Base-by-base conservation (phyloP, 305 asterid species). In the Solanum hybrid region DNA sequence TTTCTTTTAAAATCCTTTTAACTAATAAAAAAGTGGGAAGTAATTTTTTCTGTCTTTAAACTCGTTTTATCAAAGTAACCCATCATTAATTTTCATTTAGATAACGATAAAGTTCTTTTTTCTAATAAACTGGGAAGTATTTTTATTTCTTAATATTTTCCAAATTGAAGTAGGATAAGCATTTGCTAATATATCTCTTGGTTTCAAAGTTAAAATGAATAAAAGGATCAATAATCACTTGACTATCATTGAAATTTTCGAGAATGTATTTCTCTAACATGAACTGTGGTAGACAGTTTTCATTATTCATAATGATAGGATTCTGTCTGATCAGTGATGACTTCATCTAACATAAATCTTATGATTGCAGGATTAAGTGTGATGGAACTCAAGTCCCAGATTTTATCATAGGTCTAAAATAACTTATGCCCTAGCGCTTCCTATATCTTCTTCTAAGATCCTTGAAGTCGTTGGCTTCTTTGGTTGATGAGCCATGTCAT, bases 401-500 rank as follows among this genome's bases (percentile, higher is more conserved):
- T 51, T 31, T 51, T 26, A 29, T 84, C 9, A n/a, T 51, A 51
- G 87, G 76, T 84, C 22, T 51, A 56, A 82, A 78, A 26, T 17
- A 84, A 51, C 31, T 31, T 84, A 84, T 84, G 87, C 38, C 45
- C 75, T 87, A 31, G 86, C 40, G 37, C 85, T 90, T 51, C 90
- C 93, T 22, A 37, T 76, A 11, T 90, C 94, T 29, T 91, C 94
- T 64, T 88, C 92, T 4, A 38, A 56, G 85, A 80, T 80, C 88
- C 86, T 90, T 35, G 92, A 60, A 27, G 91, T 29, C 85, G 91
- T 91, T 87, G 91, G 93, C 40, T 88, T 92, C 81, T 96, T 94
- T 92, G 92, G 82, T 92, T 96, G 97, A 90, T 93, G 95, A 56
- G 90, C 87, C 56, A 76, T 81, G 86, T 90, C 91, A 87, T 79